Evolutionary conservation across 192 early-diverging fungal genomes (phyloP).

Genomic region (Pilaira anomala): DNA sequence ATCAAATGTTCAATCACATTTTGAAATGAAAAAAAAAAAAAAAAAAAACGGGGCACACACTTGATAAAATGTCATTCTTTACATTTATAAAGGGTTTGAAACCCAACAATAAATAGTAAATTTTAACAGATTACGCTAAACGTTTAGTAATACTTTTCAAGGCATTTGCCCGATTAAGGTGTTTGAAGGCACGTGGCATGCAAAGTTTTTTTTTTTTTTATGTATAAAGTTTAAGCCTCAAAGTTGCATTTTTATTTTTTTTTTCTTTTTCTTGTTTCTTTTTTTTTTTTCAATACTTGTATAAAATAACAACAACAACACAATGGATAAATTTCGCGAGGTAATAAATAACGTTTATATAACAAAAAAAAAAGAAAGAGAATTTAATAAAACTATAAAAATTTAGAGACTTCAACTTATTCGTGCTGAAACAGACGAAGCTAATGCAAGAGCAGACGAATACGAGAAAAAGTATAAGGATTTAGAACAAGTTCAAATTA

Average conservation of each 20-base stretch:
- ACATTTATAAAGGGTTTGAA: too few relatives aligned
- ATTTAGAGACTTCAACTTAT: slow-evolving; percentile 62
- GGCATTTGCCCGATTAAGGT: too few relatives aligned
- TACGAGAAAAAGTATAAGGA: slow-evolving; percentile 58
- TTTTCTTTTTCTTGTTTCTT: slow-evolving; percentile 11
- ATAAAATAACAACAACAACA: background rate
- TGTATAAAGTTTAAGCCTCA: background rate
- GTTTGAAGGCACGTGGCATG: background rate
- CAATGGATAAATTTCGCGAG: slow-evolving; percentile 32
- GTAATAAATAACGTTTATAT: slow-evolving; percentile 1
- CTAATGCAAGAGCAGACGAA: slow-evolving; percentile 54
- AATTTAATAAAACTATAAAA: background rate
- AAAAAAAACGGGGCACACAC: too few relatives aligned
- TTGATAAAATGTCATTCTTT: too few relatives aligned
- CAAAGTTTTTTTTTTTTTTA: background rate
- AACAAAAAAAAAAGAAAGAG: background rate
- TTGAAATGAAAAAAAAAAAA: too few relatives aligned
- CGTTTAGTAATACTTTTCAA: too few relatives aligned
- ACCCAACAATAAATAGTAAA: too few relatives aligned
- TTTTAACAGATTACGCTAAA: too few relatives aligned
- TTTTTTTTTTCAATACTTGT: background rate
- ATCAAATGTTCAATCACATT: too few relatives aligned
- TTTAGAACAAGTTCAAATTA: slow-evolving; percentile 45
- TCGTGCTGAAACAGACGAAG: slow-evolving; percentile 65
- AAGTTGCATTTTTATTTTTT: background rate